Base-by-base conservation (phyloP, 352 stramenopile genomes). In the Phytophthora citricola region DNA sequence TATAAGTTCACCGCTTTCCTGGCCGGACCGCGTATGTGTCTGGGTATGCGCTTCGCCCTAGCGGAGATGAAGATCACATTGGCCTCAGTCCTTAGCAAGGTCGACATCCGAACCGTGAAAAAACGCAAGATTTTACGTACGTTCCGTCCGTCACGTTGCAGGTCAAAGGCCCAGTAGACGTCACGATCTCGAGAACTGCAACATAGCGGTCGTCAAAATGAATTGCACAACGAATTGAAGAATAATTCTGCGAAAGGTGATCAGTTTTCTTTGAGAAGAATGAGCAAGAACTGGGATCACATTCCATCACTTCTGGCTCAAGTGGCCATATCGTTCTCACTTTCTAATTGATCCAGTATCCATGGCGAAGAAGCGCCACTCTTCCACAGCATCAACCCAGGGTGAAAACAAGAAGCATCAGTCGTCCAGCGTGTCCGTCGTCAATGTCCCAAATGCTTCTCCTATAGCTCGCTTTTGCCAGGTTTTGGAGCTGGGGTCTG, bases 1-100 rank as follows among this genome's bases (percentile, higher is more conserved):
- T 81, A 61, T 59, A 77, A 71, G 44, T 87, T 86, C 59, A 74
- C 62, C 4, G 65, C 62, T 3, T 88, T 88, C 50, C 60, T 85
- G 4, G 78, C 64, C 22, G 79, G 79, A 0, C 70, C 66, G 1
- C 72, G 79, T n/a, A 71, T 65, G 52, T 89, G 79, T 58, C 44
- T 89, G 22, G 79, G 75, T 24, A 73, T 76, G 63, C 52, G 54
- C 20, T 73, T 73, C 10, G 68, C 68, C 2, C 48, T 76, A n/a
- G 41, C 64, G 2, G 68, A 74, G 63, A 69, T 72, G 52, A 76
- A 76, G 32, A 73, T 76, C 47, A 75, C 75, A 5, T 60, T 91
- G 6, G 76, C 78, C 1, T 70, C 71, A 1, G 63, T 91, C 24
- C 53, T 91, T 9, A 81, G 69, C 67, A 75, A 76, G 40, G 84